Percentiles rank a stretch among this genome's conserved stretches.
Conservation (phyloP, 495 filamentous ascomycete species). For the Podospora didyma region DNA sequence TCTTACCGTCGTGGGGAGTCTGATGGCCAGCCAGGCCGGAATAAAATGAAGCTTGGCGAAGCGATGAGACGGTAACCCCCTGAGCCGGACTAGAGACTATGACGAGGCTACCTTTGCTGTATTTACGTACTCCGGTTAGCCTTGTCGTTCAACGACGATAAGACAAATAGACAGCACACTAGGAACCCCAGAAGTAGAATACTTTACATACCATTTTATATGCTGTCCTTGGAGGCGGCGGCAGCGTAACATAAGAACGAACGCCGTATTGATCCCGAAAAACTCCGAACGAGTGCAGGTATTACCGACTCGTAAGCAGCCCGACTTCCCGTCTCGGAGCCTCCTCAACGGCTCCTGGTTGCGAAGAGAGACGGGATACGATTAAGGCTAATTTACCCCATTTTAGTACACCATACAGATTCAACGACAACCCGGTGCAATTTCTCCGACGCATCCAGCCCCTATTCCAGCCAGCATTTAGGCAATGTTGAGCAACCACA, state of each 20-base stretch:
- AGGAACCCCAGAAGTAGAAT: no score
- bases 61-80: no score
- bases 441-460: background rate
- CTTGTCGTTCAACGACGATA: no score
- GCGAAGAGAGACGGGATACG: background rate
- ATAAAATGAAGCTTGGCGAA: background rate
- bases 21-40: slow-evolving; percentile 14
- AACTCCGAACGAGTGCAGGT: no score
- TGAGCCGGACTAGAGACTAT: no score
- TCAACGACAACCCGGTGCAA: background rate
- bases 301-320: background rate
- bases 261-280: no score
- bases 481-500: background rate
- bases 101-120: no score
- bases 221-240: no score
- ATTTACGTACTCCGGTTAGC: no score
- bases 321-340: background rate
- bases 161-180: no score
- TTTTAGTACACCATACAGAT: background rate
- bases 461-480: background rate
- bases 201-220: no score
- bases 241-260: no score
- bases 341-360: background rate
- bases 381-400: background rate
- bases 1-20: slow-evolving; percentile 17